These are phyloP conservation scores for Mucor plumbeus DNA, from an alignment of 371 early-diverging fungal genomes.

Conservation along the genomic window DNA sequence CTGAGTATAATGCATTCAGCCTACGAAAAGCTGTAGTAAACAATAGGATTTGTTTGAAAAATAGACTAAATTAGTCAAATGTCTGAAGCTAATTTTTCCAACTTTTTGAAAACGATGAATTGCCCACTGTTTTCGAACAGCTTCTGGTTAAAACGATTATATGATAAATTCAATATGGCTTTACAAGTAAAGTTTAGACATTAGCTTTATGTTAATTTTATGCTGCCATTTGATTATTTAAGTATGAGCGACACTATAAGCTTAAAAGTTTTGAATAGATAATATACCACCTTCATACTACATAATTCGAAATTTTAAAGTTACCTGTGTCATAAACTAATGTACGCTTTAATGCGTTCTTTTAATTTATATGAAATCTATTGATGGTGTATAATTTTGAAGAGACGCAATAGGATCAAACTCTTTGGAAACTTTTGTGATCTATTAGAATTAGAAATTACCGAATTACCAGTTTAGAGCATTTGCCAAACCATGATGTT, in stretches of 20 bases:
- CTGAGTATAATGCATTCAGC: too few species aligned
- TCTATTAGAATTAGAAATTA: too few species aligned
- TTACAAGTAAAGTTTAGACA: slow-evolving; percentile 13
- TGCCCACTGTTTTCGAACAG: slow-evolving; percentile 13
- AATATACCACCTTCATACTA: slow-evolving; percentile 17
- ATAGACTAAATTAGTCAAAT: too few species aligned
- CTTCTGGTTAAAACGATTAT: slow-evolving; percentile 1
- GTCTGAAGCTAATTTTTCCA: slow-evolving; percentile 1
- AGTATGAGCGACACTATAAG: slow-evolving; percentile 16
- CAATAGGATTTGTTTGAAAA: too few species aligned
- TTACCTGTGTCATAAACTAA: slow-evolving; percentile 2
- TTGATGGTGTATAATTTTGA: slow-evolving; percentile 15
- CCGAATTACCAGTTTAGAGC: too few species aligned
- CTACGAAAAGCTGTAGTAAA: too few species aligned
- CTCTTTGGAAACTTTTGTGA: too few species aligned
- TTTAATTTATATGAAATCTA: slow-evolving; percentile 13
- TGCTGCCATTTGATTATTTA: slow-evolving; percentile 15
- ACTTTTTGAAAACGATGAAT: slow-evolving; percentile 12
- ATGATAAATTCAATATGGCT: background rate
- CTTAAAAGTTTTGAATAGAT: slow-evolving; percentile 12
- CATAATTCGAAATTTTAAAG: too few species aligned
- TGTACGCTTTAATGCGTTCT: background rate
- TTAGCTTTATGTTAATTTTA: slow-evolving; percentile 10
- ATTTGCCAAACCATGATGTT: too few species aligned
- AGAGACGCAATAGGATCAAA: slow-evolving; percentile 21